phyloP scores from a whole-genome alignment of 768 basidiomycete species.

The Phaeotremella skinneri region DNA sequence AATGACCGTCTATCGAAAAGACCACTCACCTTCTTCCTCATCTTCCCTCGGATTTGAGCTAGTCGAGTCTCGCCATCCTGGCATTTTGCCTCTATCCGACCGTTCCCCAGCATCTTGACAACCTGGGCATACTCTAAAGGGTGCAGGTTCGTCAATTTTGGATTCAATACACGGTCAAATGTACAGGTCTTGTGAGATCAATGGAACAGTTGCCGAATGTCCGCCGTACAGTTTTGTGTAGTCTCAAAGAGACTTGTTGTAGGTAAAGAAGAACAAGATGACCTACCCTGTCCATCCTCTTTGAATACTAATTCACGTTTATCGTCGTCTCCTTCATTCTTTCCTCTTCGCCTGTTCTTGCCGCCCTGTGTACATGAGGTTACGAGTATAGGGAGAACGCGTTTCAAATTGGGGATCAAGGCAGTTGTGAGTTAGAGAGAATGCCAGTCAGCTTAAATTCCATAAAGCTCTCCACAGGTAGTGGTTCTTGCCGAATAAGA shows the following conservation, averaged over 20 bases:
- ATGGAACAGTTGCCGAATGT: too few species aligned
- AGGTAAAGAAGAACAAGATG: not conserved
- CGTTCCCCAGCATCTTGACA: slow-evolving; percentile 97
- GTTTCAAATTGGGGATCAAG: not conserved
- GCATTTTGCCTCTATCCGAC: slow-evolving; percentile 90
- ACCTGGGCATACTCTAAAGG: slow-evolving; percentile 91
- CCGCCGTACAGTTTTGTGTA: too few species aligned
- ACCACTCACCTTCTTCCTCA: slow-evolving; percentile 89
- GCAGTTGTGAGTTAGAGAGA: not conserved
- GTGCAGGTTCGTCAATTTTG: not conserved
- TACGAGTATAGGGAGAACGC: not conserved
- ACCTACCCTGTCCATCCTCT: slow-evolving; percentile 83
- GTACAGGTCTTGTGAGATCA: too few species aligned
- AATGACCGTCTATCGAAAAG: not conserved
- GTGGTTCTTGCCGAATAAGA: not conserved
- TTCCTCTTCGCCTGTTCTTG: slow-evolving; percentile 98
- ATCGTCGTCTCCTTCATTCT: slow-evolving; percentile 99
- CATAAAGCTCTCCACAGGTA: not conserved
- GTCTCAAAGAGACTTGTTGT: too few species aligned
- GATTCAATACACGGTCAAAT: too few species aligned
- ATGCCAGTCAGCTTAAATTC: too few species aligned
- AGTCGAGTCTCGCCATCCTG: slow-evolving; percentile 98
- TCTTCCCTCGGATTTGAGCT: slow-evolving; percentile 97
- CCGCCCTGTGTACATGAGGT: slow-evolving; percentile 66
- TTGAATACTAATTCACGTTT: slow-evolving; percentile 98